Conservation (phyloP, 345 rosid species). For the Salix caprea region DNA sequence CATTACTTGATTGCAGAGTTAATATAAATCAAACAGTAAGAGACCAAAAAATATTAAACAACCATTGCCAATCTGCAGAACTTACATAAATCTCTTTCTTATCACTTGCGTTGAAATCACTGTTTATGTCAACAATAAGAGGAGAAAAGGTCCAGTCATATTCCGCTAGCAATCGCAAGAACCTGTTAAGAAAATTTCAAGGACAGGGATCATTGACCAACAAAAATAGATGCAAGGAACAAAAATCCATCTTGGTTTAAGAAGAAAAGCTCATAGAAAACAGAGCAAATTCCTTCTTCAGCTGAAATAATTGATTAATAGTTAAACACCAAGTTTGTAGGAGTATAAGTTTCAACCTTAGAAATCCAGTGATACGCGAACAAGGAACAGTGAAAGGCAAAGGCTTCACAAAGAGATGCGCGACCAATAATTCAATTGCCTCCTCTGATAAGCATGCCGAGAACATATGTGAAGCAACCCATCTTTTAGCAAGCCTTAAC, state of each 20-base stretch:
- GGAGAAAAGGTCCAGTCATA: slow-evolving; percentile 83
- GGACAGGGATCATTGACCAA: neutral
- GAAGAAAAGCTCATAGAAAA: neutral
- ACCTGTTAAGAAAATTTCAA: slow-evolving; percentile 41
- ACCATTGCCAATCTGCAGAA: slow-evolving; percentile 14
- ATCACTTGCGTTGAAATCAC: slow-evolving; percentile 59
- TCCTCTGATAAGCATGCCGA: slow-evolving; percentile 88
- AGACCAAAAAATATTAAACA: slow-evolving; percentile 1
- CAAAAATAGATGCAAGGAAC: neutral
- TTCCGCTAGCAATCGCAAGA: slow-evolving; percentile 69
- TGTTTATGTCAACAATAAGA: slow-evolving; percentile 74
- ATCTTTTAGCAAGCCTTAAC: slow-evolving; percentile 87
- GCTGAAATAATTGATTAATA: neutral
- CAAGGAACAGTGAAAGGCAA: slow-evolving; percentile 72
- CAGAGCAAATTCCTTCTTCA: neutral
- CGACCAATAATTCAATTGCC: slow-evolving; percentile 79
- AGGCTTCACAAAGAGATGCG: slow-evolving; percentile 70
- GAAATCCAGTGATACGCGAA: slow-evolving; percentile 78
- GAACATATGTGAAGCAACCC: slow-evolving; percentile 89
- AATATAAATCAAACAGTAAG: slow-evolving; percentile 15
- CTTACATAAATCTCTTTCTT: slow-evolving; percentile 77
- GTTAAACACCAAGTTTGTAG: neutral
- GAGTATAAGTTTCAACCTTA: slow-evolving; percentile 50
- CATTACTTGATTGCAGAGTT: slow-evolving; percentile 19
- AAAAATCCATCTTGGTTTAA: neutral